These are phyloP conservation scores for Casuarina glauca DNA, from an alignment of 306 rosid genomes.

Conservation along the genomic window DNA sequence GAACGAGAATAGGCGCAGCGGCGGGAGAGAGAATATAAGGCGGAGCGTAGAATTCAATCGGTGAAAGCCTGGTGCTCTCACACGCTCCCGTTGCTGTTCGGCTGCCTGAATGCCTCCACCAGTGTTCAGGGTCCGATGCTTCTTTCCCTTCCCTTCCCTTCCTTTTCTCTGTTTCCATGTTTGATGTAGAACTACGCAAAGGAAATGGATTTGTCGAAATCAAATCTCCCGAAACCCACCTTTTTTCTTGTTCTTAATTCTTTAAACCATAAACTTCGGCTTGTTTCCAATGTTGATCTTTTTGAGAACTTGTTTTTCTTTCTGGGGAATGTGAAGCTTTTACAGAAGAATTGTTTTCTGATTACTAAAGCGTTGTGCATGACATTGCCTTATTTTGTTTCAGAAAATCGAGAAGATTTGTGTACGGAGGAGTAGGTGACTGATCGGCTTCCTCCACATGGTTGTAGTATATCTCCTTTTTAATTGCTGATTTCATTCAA, in stretches of 20 bases:
- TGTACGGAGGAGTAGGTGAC: constrained; percentile 38
- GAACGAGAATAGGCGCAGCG: too few relatives aligned
- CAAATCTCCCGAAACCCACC: too few relatives aligned
- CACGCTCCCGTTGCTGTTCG: constrained; percentile 82
- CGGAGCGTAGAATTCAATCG: constrained; percentile 38
- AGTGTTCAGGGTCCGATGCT: constrained; percentile 76
- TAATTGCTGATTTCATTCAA: too few relatives aligned
- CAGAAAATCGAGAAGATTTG: constrained; percentile 35
- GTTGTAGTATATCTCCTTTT: background rate
- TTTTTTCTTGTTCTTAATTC: too few relatives aligned
- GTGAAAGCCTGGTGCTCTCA: constrained; percentile 57
- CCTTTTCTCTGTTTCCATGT: background rate
- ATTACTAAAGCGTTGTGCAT: background rate
- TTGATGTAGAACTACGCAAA: background rate
- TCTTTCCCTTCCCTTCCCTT: background rate
- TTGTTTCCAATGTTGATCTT: too few relatives aligned
- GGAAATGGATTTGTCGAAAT: too few relatives aligned
- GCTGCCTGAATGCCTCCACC: constrained; percentile 87
- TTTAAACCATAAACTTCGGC: too few relatives aligned
- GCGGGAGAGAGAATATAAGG: too few relatives aligned
- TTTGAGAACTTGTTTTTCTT: too few relatives aligned
- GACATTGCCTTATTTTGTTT: constrained; percentile 14
- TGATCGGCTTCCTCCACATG: constrained; percentile 7
- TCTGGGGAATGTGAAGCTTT: too few relatives aligned
- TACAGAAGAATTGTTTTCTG: too few relatives aligned